Evolutionary conservation across 164 flowering plant species (phyloP).

Genomic region (Magnolia changhungtana): DNA sequence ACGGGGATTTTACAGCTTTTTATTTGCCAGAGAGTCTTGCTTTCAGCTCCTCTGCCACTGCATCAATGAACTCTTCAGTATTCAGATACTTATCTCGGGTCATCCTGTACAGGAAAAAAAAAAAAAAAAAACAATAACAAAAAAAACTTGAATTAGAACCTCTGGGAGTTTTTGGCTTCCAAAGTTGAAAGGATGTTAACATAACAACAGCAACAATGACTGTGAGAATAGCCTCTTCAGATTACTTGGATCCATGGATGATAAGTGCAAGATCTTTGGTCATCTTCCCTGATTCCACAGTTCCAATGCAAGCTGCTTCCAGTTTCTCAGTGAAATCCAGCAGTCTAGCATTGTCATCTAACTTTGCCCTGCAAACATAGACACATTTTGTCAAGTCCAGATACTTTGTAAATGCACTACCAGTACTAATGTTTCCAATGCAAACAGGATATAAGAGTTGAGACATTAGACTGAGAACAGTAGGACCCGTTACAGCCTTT

Average conservation of each 20-base stretch:
- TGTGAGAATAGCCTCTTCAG: background rate
- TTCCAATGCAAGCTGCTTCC: slow-evolving; percentile 75
- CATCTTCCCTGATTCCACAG: slow-evolving; percentile 96
- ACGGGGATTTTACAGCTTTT: slow-evolving; percentile 18
- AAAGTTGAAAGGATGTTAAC: background rate
- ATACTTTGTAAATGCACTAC: background rate
- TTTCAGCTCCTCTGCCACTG: slow-evolving; percentile 78
- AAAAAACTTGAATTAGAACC: background rate
- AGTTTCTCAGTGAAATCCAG: slow-evolving; percentile 73
- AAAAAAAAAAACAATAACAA: too few relatives aligned
- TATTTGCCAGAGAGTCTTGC: slow-evolving; percentile 51
- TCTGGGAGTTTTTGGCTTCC: background rate
- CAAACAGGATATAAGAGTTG: background rate
- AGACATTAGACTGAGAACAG: background rate
- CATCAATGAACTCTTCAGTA: slow-evolving; percentile 90
- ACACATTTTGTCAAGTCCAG: background rate
- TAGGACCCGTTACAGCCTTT: background rate
- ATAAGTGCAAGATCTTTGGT: slow-evolving; percentile 93
- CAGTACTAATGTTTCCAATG: background rate
- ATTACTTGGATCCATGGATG: slow-evolving; percentile 76
- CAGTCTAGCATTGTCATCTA: slow-evolving; percentile 63
- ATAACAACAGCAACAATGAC: background rate
- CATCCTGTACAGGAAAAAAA: slow-evolving; percentile 37
- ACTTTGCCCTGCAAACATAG: slow-evolving; percentile 62
- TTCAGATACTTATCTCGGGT: slow-evolving; percentile 67